Evolutionary conservation across 768 basidiomycete genomes (phyloP).

Genomic region (Nevesoporus exiguus): DNA sequence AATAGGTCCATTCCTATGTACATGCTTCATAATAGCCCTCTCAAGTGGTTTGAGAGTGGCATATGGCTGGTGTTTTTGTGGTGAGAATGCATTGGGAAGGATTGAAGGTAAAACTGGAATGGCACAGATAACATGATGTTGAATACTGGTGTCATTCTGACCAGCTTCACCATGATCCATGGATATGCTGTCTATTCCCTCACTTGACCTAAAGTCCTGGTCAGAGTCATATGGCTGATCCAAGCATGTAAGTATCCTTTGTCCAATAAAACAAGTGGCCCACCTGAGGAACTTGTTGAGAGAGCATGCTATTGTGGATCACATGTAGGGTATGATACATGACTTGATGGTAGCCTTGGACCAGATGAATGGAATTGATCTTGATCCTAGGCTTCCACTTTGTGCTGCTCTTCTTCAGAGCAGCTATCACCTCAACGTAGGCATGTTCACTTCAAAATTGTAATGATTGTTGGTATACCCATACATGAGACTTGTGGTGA

Average conservation of each 20-base stretch:
- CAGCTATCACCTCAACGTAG: slow-evolving; percentile 17
- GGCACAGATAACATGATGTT: neutral
- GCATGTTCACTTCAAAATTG: slow-evolving; percentile 15
- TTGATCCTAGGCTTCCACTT: neutral
- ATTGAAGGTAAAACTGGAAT: neutral
- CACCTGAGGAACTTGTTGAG: slow-evolving; percentile 12
- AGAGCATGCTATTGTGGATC: slow-evolving; percentile 11
- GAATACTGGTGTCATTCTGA: neutral
- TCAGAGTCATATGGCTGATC: slow-evolving; percentile 6
- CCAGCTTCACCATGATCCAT: neutral
- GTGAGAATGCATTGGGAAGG: slow-evolving; percentile 18
- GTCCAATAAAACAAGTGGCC: neutral
- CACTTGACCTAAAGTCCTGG: neutral
- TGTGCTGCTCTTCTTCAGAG: neutral
- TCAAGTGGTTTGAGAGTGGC: slow-evolving; percentile 17
- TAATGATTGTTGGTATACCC: neutral
- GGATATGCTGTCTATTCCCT: neutral
- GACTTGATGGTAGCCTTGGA: slow-evolving; percentile 23
- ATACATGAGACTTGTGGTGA: neutral
- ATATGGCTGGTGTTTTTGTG: slow-evolving; percentile 20
- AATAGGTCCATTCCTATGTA: neutral
- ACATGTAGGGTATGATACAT: slow-evolving; percentile 26
- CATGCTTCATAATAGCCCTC: slow-evolving; percentile 19
- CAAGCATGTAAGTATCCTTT: neutral
- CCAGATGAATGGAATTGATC: slow-evolving; percentile 14